Conservation (phyloP, 352 stramenopile species). For the Phytopythium sindhum region DNA sequence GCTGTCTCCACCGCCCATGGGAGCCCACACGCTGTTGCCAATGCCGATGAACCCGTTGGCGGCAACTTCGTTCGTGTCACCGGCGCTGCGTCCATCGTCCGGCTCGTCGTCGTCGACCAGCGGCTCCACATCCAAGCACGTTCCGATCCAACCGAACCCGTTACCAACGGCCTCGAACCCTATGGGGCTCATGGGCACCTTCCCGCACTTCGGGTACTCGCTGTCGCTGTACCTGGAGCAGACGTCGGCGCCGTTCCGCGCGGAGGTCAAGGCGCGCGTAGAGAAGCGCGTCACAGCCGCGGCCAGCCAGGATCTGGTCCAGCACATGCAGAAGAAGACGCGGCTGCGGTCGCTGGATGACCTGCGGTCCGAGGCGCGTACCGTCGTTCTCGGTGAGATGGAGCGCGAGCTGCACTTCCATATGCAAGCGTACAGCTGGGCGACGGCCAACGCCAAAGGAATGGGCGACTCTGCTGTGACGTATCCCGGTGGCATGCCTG, state of each 20-base stretch:
- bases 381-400: constrained; percentile 61
- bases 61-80: constrained; percentile 18
- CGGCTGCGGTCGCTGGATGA: constrained; percentile 67
- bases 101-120: not conserved
- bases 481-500: constrained; percentile 1
- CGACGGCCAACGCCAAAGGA: constrained; percentile 22
- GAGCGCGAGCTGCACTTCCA: constrained; percentile 70
- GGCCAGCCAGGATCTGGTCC: constrained; percentile 66
- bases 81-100: constrained; percentile 8
- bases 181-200: constrained; percentile 49
- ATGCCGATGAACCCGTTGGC: constrained; percentile 7
- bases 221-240: constrained; percentile 75
- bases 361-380: constrained; percentile 58
- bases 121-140: constrained; percentile 20
- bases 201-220: constrained; percentile 62
- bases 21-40: constrained; percentile 8
- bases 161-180: constrained; percentile 69
- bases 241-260: constrained; percentile 59
- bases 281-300: constrained; percentile 74
- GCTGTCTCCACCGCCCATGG: constrained; percentile 6
- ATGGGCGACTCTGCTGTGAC: constrained; percentile 11
- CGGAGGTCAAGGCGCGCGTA: constrained; percentile 65
- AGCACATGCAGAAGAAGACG: constrained; percentile 86
- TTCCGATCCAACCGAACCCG: constrained; percentile 78
- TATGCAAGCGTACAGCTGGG: constrained; percentile 71